These are phyloP conservation scores for Isabelozyma pseudorhagii DNA, from an alignment of 805 yeast species.

Conservation along the genomic window DNA sequence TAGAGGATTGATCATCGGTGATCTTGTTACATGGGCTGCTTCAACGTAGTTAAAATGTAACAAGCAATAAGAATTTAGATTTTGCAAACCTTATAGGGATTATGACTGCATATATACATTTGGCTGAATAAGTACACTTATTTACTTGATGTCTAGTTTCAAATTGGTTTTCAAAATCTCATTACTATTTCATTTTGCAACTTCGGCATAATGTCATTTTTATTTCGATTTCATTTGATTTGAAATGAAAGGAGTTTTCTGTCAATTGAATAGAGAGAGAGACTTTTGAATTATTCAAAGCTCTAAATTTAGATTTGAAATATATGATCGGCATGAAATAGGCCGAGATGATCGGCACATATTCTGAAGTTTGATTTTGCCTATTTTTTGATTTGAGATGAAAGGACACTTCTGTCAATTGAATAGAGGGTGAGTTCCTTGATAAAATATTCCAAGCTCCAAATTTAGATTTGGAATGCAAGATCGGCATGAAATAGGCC, in stretches of 20 bases:
- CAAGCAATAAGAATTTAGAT: neutral
- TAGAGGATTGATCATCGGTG: neutral
- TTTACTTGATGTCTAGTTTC: neutral
- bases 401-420: too few relatives aligned
- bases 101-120: neutral
- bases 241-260: neutral
- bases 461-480: too few relatives aligned
- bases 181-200: neutral
- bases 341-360: neutral
- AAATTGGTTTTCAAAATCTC: neutral
- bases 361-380: neutral
- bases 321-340: neutral
- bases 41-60: neutral
- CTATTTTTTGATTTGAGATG: neutral
- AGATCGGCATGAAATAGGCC: neutral
- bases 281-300: too few relatives aligned
- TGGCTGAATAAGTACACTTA: neutral
- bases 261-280: too few relatives aligned
- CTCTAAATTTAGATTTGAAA: too few relatives aligned
- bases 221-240: neutral
- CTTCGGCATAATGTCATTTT: neutral
- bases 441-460: too few relatives aligned
- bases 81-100: neutral
- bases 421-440: too few relatives aligned
- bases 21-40: neutral